These are phyloP conservation scores for Luffa aegyptiaca DNA, from an alignment of 306 rosid species.

Conservation along the genomic window DNA sequence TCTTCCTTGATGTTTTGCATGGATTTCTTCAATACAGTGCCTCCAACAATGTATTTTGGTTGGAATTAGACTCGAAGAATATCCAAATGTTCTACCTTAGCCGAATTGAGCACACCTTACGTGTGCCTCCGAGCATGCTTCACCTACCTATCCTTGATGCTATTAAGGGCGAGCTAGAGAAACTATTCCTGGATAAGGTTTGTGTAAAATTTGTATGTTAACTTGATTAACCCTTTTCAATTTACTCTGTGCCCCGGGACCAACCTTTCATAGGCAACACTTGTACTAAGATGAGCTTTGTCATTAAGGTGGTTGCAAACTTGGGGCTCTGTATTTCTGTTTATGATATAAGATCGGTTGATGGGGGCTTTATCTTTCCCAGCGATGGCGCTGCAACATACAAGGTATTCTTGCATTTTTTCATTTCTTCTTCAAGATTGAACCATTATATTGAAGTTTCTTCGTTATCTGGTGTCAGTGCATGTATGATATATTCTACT, in stretches of 20 bases:
- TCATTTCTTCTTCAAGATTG: background rate
- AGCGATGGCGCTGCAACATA: slow-evolving; percentile 72
- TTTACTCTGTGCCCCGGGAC: too few relatives aligned
- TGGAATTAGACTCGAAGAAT: background rate
- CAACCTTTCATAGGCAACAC: background rate
- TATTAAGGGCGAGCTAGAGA: slow-evolving; percentile 57
- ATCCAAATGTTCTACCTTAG: slow-evolving; percentile 71
- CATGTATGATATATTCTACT: too few relatives aligned
- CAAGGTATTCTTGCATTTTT: slow-evolving; percentile 31
- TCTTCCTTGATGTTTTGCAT: background rate
- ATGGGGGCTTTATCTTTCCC: slow-evolving; percentile 61
- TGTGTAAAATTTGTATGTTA: background rate
- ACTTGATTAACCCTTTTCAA: background rate
- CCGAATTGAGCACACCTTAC: slow-evolving; percentile 57
- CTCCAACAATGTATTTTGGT: background rate
- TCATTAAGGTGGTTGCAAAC: slow-evolving; percentile 55
- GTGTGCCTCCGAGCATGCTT: slow-evolving; percentile 58
- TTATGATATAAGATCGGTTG: slow-evolving; percentile 56
- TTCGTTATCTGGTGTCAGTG: background rate
- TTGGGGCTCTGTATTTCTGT: slow-evolving; percentile 77
- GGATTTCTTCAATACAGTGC: background rate
- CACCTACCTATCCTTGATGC: slow-evolving; percentile 49
- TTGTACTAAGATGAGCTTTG: slow-evolving; percentile 15
- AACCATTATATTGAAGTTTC: background rate
- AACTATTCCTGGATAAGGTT: slow-evolving; percentile 73